phyloP scores from a whole-genome alignment of 305 asterid species.

The Lippia alba region DNA sequence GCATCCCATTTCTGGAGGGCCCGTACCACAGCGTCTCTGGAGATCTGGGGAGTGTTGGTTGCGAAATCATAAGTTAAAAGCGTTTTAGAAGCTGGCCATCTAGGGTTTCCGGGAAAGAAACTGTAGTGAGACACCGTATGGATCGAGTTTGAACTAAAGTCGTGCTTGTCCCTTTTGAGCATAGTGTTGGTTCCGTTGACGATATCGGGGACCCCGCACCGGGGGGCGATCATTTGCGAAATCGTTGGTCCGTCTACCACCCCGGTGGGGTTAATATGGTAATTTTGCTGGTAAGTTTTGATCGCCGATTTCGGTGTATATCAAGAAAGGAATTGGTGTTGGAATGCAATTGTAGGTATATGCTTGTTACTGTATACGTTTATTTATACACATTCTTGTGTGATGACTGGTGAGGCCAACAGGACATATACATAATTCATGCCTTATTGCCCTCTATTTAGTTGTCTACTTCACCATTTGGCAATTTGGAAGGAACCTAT shows the following conservation, averaged over 20 bases:
- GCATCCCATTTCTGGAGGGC: conserved; percentile 44
- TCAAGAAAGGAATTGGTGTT: too few species aligned
- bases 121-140: conserved; percentile 32
- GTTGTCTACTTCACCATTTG: too few species aligned
- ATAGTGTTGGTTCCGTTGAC: conserved; percentile 32
- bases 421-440: too few species aligned
- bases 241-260: conserved; percentile 29
- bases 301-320: conserved; percentile 34
- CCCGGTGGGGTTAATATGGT: conserved; percentile 37
- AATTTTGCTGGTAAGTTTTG: conserved; percentile 42
- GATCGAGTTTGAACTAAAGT: background rate
- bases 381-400: too few species aligned
- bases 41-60: background rate
- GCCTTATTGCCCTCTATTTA: too few species aligned
- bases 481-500: too few species aligned
- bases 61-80: conserved; percentile 29
- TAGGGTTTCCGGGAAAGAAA: conserved; percentile 22
- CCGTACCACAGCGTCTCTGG: conserved; percentile 23
- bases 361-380: too few species aligned
- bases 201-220: conserved; percentile 47
- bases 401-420: too few species aligned
- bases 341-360: too few species aligned
- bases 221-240: conserved; percentile 28
- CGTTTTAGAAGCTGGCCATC: conserved; percentile 37
- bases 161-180: background rate